Conservation (phyloP, 176 grass and related monocot genomes). For the Aegilops umbellulata region DNA sequence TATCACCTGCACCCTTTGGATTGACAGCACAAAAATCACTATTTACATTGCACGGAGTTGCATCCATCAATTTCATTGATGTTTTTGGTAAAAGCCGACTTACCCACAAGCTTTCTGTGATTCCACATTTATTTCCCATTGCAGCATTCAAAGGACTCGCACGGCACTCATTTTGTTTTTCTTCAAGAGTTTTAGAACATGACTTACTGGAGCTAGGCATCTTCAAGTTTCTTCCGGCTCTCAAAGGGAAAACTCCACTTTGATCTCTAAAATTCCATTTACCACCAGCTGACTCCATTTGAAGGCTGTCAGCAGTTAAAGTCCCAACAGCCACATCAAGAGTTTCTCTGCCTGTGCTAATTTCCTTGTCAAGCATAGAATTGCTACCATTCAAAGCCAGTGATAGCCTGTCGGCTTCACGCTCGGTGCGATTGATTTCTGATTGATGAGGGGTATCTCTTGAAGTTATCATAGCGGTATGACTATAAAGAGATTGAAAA, state of each 20-base stretch:
- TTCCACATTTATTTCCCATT: conserved; percentile 26
- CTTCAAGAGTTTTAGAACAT: conserved; percentile 28
- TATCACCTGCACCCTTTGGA: conserved; percentile 36
- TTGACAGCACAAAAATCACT: conserved; percentile 31
- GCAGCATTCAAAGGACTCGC: conserved; percentile 29
- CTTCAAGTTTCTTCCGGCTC: conserved; percentile 29
- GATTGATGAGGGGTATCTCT: conserved; percentile 40
- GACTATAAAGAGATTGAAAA: conserved; percentile 73
- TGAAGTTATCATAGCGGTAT: conserved; percentile 43
- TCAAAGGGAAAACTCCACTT: conserved; percentile 28
- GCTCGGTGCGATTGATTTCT: conserved; percentile 37
- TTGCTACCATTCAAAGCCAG: conserved; percentile 19
- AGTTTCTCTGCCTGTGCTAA: conserved; percentile 19
- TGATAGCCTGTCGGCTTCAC: background rate
- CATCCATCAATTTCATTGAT: conserved; percentile 30
- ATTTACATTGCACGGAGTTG: conserved; percentile 45
- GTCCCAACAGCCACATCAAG: conserved; percentile 16
- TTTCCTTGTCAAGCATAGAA: conserved; percentile 18
- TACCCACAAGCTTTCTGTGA: conserved; percentile 72
- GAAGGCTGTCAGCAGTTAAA: conserved; percentile 15
- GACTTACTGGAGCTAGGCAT: conserved; percentile 35
- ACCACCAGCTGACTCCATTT: conserved; percentile 26
- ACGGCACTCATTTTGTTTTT: conserved; percentile 40
- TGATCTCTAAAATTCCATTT: conserved; percentile 28
- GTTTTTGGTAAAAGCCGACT: conserved; percentile 71